Percentiles rank a stretch among this genome's conserved stretches.
These are phyloP conservation scores for Calendula officinalis DNA, from an alignment of 129 eudicot genomes.

Conservation along the genomic window DNA sequence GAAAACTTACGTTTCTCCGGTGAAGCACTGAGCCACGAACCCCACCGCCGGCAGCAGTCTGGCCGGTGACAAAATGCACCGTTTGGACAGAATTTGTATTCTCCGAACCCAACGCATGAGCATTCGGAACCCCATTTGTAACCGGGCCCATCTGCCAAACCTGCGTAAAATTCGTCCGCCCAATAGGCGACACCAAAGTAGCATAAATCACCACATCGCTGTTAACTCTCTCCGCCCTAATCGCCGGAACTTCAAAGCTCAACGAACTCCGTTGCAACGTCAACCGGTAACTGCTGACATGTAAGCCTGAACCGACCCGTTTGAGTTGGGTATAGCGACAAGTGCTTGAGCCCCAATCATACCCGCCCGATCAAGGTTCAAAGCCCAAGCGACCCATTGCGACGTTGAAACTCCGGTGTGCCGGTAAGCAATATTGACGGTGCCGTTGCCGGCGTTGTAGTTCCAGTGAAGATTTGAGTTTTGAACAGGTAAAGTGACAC, in stretches of 20 bases:
- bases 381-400: constrained; percentile 65
- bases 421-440: constrained; percentile 54
- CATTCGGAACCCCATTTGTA: constrained; percentile 19
- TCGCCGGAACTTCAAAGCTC: constrained; percentile 47
- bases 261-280: constrained; percentile 15
- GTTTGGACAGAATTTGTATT: constrained; percentile 36
- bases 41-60: constrained; percentile 23
- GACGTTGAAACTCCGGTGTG: constrained; percentile 32
- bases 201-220: constrained; percentile 49
- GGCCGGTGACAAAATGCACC: constrained; percentile 49
- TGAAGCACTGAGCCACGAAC: constrained; percentile 26
- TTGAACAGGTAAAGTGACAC: constrained; percentile 40
- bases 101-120: constrained; percentile 27
- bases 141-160: constrained; percentile 65
- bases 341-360: constrained; percentile 52
- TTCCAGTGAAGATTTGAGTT: constrained; percentile 52
- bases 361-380: constrained; percentile 28
- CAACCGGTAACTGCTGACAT: constrained; percentile 30
- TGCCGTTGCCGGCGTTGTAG: constrained; percentile 38
- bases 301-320: constrained; percentile 33
- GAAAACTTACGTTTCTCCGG: neutral
- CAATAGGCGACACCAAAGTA: constrained; percentile 36
- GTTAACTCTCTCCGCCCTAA: constrained; percentile 23
- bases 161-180: constrained; percentile 45
- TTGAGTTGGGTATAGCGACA: constrained; percentile 43